Evolutionary conservation across 164 flowering plant species (phyloP).

Genomic region (Tetrastigma voinierianum): DNA sequence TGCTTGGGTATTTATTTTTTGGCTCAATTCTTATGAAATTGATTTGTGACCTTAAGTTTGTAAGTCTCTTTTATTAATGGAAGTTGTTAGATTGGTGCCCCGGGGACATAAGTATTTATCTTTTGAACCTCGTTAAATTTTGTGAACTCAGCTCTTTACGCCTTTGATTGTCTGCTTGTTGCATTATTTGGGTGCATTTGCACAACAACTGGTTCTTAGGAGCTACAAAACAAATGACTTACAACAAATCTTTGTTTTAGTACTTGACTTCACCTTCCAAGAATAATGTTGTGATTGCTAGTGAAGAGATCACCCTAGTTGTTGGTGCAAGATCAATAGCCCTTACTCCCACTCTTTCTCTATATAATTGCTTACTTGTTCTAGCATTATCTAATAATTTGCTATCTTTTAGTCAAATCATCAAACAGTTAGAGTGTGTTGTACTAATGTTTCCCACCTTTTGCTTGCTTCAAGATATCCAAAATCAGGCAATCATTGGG

Average conservation of each 20-base stretch:
- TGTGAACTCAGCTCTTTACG: too few relatives aligned
- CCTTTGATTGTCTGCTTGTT: too few relatives aligned
- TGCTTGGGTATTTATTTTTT: too few relatives aligned
- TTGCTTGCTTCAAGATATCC: slow-evolving; percentile 1
- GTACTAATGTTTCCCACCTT: not conserved
- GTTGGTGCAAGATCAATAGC: not conserved
- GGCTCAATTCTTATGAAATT: too few relatives aligned
- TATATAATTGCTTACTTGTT: not conserved
- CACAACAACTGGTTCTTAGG: not conserved
- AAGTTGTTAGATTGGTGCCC: too few relatives aligned
- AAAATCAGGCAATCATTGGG: not conserved
- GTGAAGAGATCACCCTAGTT: not conserved
- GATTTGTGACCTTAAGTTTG: too few relatives aligned
- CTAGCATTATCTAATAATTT: not conserved
- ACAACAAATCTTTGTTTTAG: too few relatives aligned
- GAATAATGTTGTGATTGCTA: not conserved
- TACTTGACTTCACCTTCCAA: not conserved
- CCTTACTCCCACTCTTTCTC: not conserved
- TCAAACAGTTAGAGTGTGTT: not conserved
- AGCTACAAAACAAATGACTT: not conserved
- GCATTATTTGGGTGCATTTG: too few relatives aligned
- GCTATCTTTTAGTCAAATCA: not conserved
- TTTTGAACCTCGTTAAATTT: too few relatives aligned
- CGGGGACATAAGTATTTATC: too few relatives aligned
- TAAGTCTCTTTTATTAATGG: too few relatives aligned